Conservation (phyloP, 2,329 filamentous ascomycete species). For the Hypoxylon sp. region DNA sequence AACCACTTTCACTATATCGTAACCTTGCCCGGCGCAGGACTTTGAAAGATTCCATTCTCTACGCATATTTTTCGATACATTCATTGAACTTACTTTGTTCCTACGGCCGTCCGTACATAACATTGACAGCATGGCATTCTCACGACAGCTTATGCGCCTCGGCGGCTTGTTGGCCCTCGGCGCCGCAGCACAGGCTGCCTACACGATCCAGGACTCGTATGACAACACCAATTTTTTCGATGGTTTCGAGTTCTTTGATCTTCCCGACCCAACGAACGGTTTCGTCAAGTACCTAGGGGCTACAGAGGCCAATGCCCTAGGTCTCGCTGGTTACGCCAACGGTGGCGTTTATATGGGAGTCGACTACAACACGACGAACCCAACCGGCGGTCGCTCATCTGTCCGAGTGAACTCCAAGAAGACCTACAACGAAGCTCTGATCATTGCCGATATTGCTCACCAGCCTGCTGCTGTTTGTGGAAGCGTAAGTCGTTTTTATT, state of each 20-base stretch:
- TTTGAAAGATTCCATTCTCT: slow-evolving; percentile 15
- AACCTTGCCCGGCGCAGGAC: slow-evolving; percentile 50
- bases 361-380: slow-evolving; percentile 71
- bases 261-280: slow-evolving; percentile 79
- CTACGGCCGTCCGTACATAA: not conserved
- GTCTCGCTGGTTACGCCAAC: slow-evolving; percentile 71
- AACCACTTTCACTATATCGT: slow-evolving; percentile 13
- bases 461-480: slow-evolving; percentile 82
- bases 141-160: slow-evolving; percentile 47
- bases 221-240: slow-evolving; percentile 70
- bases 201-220: slow-evolving; percentile 65
- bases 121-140: slow-evolving; percentile 44
- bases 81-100: slow-evolving; percentile 20
- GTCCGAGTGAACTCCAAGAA: slow-evolving; percentile 78
- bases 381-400: slow-evolving; percentile 74
- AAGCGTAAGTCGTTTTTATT: slow-evolving; percentile 53
- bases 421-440: slow-evolving; percentile 77
- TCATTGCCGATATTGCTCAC: slow-evolving; percentile 80
- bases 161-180: slow-evolving; percentile 47
- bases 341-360: slow-evolving; percentile 77
- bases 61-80: slow-evolving; percentile 24
- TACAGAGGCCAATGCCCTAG: slow-evolving; percentile 68
- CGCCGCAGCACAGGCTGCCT: slow-evolving; percentile 53
- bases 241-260: slow-evolving; percentile 69
- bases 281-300: slow-evolving; percentile 79